phyloP scores from a whole-genome alignment of 2,329 filamentous ascomycete genomes.

The Trichothecium roseum region DNA sequence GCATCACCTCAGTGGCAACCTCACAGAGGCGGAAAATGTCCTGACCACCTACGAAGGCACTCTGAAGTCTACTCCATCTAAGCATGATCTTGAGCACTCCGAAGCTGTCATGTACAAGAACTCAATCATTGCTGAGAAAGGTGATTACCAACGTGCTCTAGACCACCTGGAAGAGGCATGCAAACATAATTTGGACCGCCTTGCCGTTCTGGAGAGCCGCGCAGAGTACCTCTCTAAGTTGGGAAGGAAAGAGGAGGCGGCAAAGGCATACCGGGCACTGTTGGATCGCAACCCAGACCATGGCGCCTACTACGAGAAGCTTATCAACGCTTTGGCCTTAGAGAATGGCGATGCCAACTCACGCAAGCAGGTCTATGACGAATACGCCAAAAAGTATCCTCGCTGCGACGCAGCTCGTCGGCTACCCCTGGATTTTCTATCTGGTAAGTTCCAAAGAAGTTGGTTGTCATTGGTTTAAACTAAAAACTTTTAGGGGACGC shows the following conservation, averaged over 20 bases:
- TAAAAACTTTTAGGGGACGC: slow-evolving; percentile 48
- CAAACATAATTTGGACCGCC: slow-evolving; percentile 71
- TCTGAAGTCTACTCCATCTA: slow-evolving; percentile 67
- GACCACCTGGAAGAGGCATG: slow-evolving; percentile 73
- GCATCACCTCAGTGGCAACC: slow-evolving; percentile 79
- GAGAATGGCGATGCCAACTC: slow-evolving; percentile 46
- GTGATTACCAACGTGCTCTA: slow-evolving; percentile 71
- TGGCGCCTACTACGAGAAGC: slow-evolving; percentile 71
- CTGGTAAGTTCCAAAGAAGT: slow-evolving; percentile 37
- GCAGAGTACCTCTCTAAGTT: slow-evolving; percentile 78
- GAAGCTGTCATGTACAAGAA: slow-evolving; percentile 96
- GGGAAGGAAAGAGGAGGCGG: slow-evolving; percentile 65
- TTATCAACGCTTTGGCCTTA: slow-evolving; percentile 61
- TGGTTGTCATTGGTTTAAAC: background rate
- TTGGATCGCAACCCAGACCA: slow-evolving; percentile 84
- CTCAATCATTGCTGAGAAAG: slow-evolving; percentile 80
- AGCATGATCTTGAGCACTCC: slow-evolving; percentile 80
- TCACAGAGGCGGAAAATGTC: slow-evolving; percentile 79
- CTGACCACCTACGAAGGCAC: slow-evolving; percentile 90
- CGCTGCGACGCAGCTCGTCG: slow-evolving; percentile 77
- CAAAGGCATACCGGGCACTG: slow-evolving; percentile 68
- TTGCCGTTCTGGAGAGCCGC: slow-evolving; percentile 75
- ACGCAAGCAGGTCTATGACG: slow-evolving; percentile 60
- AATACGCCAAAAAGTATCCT: slow-evolving; percentile 71
- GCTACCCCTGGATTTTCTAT: slow-evolving; percentile 80